Evolutionary conservation across 2,329 filamentous ascomycete species (phyloP).

Genomic region (Botrytis hyacinthi): DNA sequence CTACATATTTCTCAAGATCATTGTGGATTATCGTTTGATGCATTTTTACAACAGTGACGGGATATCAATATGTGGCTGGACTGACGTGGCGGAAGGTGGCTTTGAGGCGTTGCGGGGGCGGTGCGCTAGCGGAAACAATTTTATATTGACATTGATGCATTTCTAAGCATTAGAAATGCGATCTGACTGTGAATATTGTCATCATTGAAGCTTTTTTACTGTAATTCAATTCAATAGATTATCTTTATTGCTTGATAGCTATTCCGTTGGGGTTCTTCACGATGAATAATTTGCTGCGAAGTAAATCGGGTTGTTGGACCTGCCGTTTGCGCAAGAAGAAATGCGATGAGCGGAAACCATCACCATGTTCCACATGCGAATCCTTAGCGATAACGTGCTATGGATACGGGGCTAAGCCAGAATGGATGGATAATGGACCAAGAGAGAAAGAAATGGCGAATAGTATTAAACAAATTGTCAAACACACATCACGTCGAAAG

Average conservation of each 20-base stretch:
- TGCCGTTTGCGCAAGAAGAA: conserved; percentile 61
- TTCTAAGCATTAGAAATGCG: background rate
- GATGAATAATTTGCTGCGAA: conserved; percentile 16
- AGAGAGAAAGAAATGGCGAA: conserved; percentile 50
- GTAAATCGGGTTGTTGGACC: conserved; percentile 30
- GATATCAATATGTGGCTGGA: background rate
- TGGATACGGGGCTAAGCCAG: conserved; percentile 45
- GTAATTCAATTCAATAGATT: no score
- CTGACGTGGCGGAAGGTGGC: no score
- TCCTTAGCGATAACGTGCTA: conserved; percentile 55
- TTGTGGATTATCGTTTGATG: background rate
- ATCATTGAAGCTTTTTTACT: background rate
- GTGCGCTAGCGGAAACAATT: background rate
- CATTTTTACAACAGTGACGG: background rate
- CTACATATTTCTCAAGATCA: background rate
- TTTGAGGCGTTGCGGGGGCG: background rate
- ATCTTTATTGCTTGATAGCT: no score
- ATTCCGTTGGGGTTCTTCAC: background rate
- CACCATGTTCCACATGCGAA: conserved; percentile 51
- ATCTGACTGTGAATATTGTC: background rate
- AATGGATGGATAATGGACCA: conserved; percentile 35
- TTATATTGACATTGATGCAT: background rate
- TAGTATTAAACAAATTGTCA: conserved; percentile 56
- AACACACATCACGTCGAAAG: conserved; percentile 49
- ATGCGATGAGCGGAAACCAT: conserved; percentile 52